phyloP scores from a whole-genome alignment of 192 early-diverging fungal genomes.

The Mortierella claussenii region DNA sequence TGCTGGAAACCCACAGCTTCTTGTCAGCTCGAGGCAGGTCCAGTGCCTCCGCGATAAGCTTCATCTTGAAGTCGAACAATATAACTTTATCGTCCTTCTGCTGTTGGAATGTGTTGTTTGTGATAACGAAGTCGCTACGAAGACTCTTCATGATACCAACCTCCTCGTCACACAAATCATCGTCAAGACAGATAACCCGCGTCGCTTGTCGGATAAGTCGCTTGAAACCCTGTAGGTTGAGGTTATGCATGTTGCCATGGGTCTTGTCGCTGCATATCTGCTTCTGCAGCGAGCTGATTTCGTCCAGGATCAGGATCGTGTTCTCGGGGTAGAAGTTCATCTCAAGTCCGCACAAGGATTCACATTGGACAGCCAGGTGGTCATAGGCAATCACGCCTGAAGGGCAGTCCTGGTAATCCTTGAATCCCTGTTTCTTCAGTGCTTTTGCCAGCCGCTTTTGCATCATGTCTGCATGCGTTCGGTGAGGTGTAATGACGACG shows the following conservation, averaged over 20 bases:
- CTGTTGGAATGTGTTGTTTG: constrained; percentile 19
- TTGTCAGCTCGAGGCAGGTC: constrained; percentile 1
- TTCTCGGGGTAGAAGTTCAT: constrained; percentile 6
- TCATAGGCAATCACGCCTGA: constrained; percentile 2
- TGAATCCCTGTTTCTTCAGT: neutral
- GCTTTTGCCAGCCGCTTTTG: neutral
- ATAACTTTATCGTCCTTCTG: constrained; percentile 19
- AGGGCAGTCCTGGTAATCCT: constrained; percentile 13
- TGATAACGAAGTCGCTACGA: constrained; percentile 12
- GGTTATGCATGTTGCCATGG: constrained; percentile 10
- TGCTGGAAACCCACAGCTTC: constrained; percentile 19
- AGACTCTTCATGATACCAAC: constrained; percentile 11
- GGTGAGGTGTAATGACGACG: neutral
- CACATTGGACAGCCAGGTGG: constrained; percentile 14
- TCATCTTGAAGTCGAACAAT: constrained; percentile 12
- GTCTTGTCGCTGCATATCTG: constrained; percentile 17
- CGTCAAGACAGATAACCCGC: constrained; percentile 25
- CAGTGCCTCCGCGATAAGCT: neutral
- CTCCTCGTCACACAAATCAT: constrained; percentile 7
- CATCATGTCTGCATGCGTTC: constrained; percentile 4
- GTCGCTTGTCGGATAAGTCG: constrained; percentile 8
- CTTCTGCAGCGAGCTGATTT: constrained; percentile 22
- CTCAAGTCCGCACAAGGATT: constrained; percentile 14
- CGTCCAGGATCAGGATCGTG: constrained; percentile 23
- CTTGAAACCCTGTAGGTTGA: neutral